Conservation (phyloP, 2,329 filamentous ascomycete species). For the Penicillium sp. region DNA sequence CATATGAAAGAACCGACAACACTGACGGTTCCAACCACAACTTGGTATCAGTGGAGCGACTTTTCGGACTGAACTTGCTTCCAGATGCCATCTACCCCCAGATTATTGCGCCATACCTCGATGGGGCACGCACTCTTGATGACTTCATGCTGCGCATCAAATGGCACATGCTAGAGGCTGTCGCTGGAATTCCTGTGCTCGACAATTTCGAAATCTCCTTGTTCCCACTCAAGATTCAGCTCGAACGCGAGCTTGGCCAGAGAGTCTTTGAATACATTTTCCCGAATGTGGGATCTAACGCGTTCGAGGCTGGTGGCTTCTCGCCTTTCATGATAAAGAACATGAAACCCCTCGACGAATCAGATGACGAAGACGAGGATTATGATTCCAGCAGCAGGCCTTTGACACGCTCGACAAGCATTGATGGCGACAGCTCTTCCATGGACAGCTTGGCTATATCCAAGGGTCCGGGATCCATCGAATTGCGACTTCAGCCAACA, state of each 20-base stretch:
- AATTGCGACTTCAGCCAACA: conserved; percentile 80
- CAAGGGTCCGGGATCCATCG: conserved; percentile 71
- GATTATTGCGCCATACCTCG: conserved; percentile 88
- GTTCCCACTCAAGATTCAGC: conserved; percentile 88
- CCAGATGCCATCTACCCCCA: conserved; percentile 91
- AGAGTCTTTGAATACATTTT: conserved; percentile 97
- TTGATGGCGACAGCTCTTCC: conserved; percentile 42
- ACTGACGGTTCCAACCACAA: conserved; percentile 97
- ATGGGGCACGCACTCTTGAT: conserved; percentile 60
- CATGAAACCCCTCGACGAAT: conserved; percentile 50
- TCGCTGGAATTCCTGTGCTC: conserved; percentile 95
- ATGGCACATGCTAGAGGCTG: conserved; percentile 98
- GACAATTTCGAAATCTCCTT: conserved; percentile 95
- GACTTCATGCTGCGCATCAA: conserved; percentile 91
- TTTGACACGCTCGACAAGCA: conserved; percentile 32
- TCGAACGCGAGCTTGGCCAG: conserved; percentile 90
- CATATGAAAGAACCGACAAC: conserved; percentile 95
- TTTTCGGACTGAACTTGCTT: conserved; percentile 86
- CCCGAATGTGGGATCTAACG: conserved; percentile 69
- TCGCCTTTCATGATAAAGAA: conserved; percentile 56
- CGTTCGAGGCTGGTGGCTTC: conserved; percentile 51
- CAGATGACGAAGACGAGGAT: conserved; percentile 50
- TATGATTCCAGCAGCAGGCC: conserved; percentile 11
- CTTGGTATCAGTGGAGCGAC: conserved; percentile 80
- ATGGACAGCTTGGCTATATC: conserved; percentile 53